These are phyloP conservation scores for Chlamydomonas schloesseri DNA, from an alignment of 139 green algal species.

Conservation along the genomic window DNA sequence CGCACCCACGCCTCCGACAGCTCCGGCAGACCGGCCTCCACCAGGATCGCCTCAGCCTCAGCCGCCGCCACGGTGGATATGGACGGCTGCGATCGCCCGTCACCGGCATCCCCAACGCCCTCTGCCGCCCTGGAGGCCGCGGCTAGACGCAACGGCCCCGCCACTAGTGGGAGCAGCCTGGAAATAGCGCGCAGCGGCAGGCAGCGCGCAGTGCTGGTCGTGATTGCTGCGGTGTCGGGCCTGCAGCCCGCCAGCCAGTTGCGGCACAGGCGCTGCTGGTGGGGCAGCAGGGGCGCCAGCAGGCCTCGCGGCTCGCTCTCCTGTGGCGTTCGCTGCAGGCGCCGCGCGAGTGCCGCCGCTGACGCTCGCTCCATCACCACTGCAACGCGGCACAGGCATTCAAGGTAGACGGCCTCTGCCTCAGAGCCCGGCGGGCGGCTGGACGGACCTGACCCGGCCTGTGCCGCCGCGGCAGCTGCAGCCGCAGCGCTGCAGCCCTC, in stretches of 20 bases:
- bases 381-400: background rate
- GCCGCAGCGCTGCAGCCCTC: no score
- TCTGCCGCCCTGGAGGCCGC: background rate
- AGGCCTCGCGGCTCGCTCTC: background rate
- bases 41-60: slow-evolving; percentile 15
- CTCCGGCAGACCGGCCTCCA: slow-evolving; percentile 1
- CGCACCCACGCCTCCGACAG: slow-evolving; percentile 1
- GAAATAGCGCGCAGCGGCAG: slow-evolving; percentile 11
- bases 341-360: no score
- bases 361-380: background rate
- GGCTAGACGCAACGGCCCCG: background rate
- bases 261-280: slow-evolving; percentile 29
- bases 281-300: slow-evolving; percentile 1
- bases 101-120: no score
- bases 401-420: slow-evolving; percentile 16
- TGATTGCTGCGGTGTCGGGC: background rate
- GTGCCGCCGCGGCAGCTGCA: no score
- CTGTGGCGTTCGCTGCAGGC: background rate
- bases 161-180: slow-evolving; percentile 13
- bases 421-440: background rate
- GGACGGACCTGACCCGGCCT: background rate
- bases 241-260: slow-evolving; percentile 1
- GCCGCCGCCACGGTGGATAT: no score
- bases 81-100: background rate
- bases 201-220: background rate